These are phyloP conservation scores for Cystobasidiaceae sp. DNA, from an alignment of 1,284 basidiomycete species.

Conservation along the genomic window DNA sequence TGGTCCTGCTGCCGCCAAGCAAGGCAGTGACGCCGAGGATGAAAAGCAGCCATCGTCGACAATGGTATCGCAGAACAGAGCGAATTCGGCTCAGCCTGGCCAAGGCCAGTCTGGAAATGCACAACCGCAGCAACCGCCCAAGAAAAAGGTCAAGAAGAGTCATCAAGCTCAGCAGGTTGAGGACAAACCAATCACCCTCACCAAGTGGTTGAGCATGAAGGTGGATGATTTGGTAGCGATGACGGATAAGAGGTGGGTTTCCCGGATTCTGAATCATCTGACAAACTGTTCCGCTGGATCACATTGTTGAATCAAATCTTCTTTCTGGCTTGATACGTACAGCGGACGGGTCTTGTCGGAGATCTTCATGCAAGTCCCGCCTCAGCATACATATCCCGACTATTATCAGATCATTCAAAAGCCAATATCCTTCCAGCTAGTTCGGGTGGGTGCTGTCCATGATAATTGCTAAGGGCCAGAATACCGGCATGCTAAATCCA, in stretches of 20 bases:
- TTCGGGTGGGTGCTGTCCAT: constrained; percentile 26
- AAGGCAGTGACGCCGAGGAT: background rate
- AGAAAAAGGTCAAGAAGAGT: constrained; percentile 15
- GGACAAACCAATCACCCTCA: constrained; percentile 33
- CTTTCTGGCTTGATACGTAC: too few species aligned
- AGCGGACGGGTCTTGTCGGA: constrained; percentile 39
- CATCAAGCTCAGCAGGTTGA: background rate
- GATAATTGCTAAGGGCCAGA: background rate
- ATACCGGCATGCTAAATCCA: background rate
- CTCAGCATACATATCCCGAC: constrained; percentile 36
- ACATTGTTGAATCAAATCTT: background rate
- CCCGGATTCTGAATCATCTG: background rate
- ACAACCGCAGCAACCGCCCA: background rate
- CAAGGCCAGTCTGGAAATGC: background rate
- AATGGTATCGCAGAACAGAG: background rate
- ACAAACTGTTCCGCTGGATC: background rate
- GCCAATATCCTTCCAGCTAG: constrained; percentile 38
- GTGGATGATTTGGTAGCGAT: constrained; percentile 33
- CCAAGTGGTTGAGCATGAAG: constrained; percentile 37
- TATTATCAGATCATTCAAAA: constrained; percentile 40
- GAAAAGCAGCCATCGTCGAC: background rate
- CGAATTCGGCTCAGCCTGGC: background rate
- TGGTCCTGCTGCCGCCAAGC: background rate
- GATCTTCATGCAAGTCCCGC: constrained; percentile 38
- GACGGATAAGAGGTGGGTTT: constrained; percentile 31